Percentiles rank a stretch among this genome's conserved stretches.
Conservation (phyloP, 352 stramenopile genomes). For the Globisporangium camurandrum region DNA sequence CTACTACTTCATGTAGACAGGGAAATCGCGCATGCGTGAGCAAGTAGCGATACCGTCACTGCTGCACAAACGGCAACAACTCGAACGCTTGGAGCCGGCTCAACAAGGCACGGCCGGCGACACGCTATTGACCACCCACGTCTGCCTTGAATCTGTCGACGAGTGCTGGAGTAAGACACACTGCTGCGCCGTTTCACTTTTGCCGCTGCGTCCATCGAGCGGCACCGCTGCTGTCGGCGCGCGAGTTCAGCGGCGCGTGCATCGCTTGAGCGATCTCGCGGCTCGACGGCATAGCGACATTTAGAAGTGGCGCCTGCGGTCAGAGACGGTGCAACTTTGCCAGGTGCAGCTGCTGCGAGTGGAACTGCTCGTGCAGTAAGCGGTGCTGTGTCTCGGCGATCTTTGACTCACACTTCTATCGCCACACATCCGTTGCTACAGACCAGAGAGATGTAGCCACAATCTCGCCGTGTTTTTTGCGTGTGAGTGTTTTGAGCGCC, state of each 20-base stretch:
- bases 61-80: too few species aligned
- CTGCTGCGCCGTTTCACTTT: slow-evolving; percentile 20
- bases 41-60: too few species aligned
- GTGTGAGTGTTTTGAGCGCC: background rate
- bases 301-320: slow-evolving; percentile 6
- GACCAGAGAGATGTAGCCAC: background rate
- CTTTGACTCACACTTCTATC: slow-evolving; percentile 5
- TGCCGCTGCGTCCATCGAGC: slow-evolving; percentile 24
- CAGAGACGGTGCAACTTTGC: slow-evolving; percentile 7
- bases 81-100: too few species aligned
- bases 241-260: slow-evolving; percentile 4
- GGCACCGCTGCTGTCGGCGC: slow-evolving; percentile 1
- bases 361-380: slow-evolving; percentile 2
- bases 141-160: slow-evolving; percentile 31
- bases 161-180: slow-evolving; percentile 23
- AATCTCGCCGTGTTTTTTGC: slow-evolving; percentile 1
- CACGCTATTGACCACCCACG: too few species aligned
- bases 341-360: slow-evolving; percentile 9
- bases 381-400: slow-evolving; percentile 6
- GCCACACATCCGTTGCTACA: slow-evolving; percentile 1
- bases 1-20: too few species aligned
- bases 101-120: too few species aligned
- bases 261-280: slow-evolving; percentile 2
- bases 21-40: too few species aligned
- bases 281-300: background rate